Base-by-base conservation (phyloP, 2,329 filamentous ascomycete species). In the Coniella lustricola region DNA sequence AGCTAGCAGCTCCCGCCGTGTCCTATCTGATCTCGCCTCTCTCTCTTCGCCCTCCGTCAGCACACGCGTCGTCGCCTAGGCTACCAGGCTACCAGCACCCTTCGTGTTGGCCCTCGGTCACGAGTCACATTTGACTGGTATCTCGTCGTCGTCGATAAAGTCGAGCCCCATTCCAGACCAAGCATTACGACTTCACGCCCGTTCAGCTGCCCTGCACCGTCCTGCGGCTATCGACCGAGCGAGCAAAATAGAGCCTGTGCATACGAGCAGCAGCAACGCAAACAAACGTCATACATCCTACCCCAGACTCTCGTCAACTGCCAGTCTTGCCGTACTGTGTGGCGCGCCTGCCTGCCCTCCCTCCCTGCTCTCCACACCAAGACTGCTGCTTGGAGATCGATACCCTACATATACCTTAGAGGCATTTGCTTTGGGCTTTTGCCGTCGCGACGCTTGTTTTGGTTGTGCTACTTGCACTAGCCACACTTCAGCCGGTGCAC, bases 401-500 rank as follows among this genome's bases (percentile, higher is more conserved):
- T 41, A 39, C 36, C 16, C 16, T 17, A 4, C 16, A 18, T 17
- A 13, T 40, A 10, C 40, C 44, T 29, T 16, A 33, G 22, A 32
- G 36, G 21, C 32, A 47, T 29, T 41, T 36, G 25, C 47, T 29
- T 29, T 10, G 5, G 25, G 25, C 25, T 10, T 29, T 10, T 5
- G 5, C 5, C 5, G 5, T 29, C 10, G 25, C 25, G 25, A 52
- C 47, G 47, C 50, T 52, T 44, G 50, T 46, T 39, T 32, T 46
- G n/a, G 49, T 43, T 37, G 41, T 49, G 18, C 39, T 39, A 45
- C 51, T n/a, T n/a, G n/a, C 53, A 50, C 38, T 29, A 29, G 25
- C 25, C 48, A 39, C 50, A 46, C 52, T 31, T 36, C 54, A 50
- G 55, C 46, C 53, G 22, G 22, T 25, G 49, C 56, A 56, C 53